phyloP scores from a whole-genome alignment of 2,329 filamentous ascomycete species.

The Aureobasidium melanogenum region DNA sequence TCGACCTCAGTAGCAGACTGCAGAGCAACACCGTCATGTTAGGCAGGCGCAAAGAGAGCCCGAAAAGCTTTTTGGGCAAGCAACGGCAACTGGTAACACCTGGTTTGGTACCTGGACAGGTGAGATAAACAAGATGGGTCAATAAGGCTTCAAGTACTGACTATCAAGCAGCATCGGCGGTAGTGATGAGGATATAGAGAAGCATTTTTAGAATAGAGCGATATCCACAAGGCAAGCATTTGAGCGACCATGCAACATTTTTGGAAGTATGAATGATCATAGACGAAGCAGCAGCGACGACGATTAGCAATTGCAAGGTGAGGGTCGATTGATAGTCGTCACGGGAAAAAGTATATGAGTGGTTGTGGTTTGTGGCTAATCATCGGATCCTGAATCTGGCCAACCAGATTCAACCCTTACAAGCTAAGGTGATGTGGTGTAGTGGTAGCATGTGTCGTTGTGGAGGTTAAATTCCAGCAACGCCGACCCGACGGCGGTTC shows the following conservation, averaged over 20 bases:
- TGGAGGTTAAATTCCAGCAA: conserved; percentile 5
- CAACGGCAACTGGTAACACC: conserved; percentile 48
- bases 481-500: conserved; percentile 14
- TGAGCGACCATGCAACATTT: neutral
- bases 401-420: conserved; percentile 4
- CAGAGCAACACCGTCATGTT: conserved; percentile 78
- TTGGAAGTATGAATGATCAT: too few relatives aligned
- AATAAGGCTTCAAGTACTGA: neutral
- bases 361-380: neutral
- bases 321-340: too few relatives aligned
- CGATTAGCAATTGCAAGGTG: too few relatives aligned
- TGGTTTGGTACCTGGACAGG: conserved; percentile 6
- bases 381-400: conserved; percentile 11
- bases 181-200: neutral
- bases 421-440: conserved; percentile 11
- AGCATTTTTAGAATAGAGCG: neutral
- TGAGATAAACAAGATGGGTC: neutral
- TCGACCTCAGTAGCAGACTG: conserved; percentile 67
- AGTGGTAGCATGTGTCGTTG: conserved; percentile 11
- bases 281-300: too few relatives aligned
- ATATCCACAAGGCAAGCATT: neutral
- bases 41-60: conserved; percentile 63
- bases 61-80: conserved; percentile 77
- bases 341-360: too few relatives aligned
- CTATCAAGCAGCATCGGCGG: neutral